Percentiles rank a stretch among this genome's conserved stretches.
These are phyloP conservation scores for Globisporangium sylvaticum DNA, from an alignment of 352 stramenopile genomes.

Conservation along the genomic window DNA sequence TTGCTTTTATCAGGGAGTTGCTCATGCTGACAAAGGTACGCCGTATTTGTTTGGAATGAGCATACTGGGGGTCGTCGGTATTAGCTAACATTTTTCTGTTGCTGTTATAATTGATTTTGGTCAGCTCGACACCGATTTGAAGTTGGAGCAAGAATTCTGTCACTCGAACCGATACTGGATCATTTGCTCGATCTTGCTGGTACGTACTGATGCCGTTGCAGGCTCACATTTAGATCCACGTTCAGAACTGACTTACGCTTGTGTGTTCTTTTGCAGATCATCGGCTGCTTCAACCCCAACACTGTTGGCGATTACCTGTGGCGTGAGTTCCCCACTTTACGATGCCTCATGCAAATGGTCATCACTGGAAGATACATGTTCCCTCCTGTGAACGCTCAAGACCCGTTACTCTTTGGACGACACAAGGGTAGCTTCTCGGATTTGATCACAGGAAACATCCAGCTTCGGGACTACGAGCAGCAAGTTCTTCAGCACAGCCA, in stretches of 20 bases:
- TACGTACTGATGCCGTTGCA: constrained; percentile 18
- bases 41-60: not conserved
- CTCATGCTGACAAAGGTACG: constrained; percentile 57
- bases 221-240: not conserved
- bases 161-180: constrained; percentile 83
- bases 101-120: constrained; percentile 6
- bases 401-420: constrained; percentile 58
- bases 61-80: not conserved
- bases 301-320: constrained; percentile 77
- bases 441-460: constrained; percentile 50
- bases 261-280: constrained; percentile 19
- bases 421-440: constrained; percentile 50
- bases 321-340: constrained; percentile 67
- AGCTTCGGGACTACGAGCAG: constrained; percentile 70
- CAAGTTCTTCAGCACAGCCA: constrained; percentile 54
- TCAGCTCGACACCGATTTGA: constrained; percentile 52
- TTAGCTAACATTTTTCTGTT: constrained; percentile 5
- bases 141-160: constrained; percentile 72
- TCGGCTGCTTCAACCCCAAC: constrained; percentile 70
- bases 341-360: constrained; percentile 82
- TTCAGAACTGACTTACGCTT: constrained; percentile 3
- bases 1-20: constrained; percentile 52
- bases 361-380: constrained; percentile 79
- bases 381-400: constrained; percentile 48
- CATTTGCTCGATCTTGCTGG: constrained; percentile 79